phyloP scores from a whole-genome alignment of 306 rosid species.

The apple (Malus domestica) region ASM211411v1 NC_041800.1:4343001-4343500 shows the following conservation, averaged over 20 bases:
- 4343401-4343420: not conserved
- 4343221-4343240: not conserved
- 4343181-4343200: slow-evolving; percentile 41
- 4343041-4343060: slow-evolving; percentile 51
- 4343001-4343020: not conserved
- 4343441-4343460: not conserved
- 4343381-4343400: not conserved
- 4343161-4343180: slow-evolving; percentile 56
- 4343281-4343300: not conserved
- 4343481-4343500: not conserved
- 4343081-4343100: slow-evolving; percentile 73
- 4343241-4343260: not conserved
- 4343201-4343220: slow-evolving; percentile 5
- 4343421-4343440: not conserved
- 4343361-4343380: not conserved
- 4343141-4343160: slow-evolving; percentile 69
- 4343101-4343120: slow-evolving; percentile 63
- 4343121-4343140: slow-evolving; percentile 84
- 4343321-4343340: not conserved
- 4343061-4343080: slow-evolving; percentile 65
- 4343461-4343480: not conserved
- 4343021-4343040: slow-evolving; percentile 61
- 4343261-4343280: not conserved
- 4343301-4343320: not conserved
- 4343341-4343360: not conserved